Base-by-base conservation (phyloP, 2,329 filamentous ascomycete species). In the Colletotrichum sp. region DNA sequence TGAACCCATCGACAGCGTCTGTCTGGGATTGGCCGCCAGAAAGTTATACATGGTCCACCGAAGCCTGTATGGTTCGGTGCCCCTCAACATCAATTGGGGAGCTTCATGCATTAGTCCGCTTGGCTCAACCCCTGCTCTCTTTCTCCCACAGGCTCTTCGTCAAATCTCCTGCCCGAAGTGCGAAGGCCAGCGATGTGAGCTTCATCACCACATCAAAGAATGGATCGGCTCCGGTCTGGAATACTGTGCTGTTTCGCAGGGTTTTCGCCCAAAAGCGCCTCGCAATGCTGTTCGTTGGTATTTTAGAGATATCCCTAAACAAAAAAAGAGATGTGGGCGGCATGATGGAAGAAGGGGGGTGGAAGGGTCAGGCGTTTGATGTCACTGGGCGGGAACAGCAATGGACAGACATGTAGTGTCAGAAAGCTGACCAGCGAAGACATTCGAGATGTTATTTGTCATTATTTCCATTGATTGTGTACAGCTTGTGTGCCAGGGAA, bases 401-500 rank as follows among this genome's bases (percentile, higher is more conserved):
- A n/a, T 44, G 1, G 8, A 44, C 5, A 44, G 36, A 44, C 9
- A n/a, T 6, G 8, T 5, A n/a, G 39, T n/a, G 2, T 4, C 39
- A 44, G 19, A 44, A 19, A 44, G 1, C 8, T 44, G 5, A 0
- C 8, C 9, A 9, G 39, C 39, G 3, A 44, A n/a, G 5, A 2
- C 39, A n/a, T 49, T 49, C 19, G 19, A 1, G 5, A 49, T 22
- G 1, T 12, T 12, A 7, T 22, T 12, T 19, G 9, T 49, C 19
- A 22, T 22, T 4, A 6, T 49, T 49, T 12, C 1, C 19, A n/a
- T n/a, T 22, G 19, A 2, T 6, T n/a, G 22, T 22, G 2, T 22
- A 3, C 11, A 49, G 0, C 11, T 19, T 49, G 2, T n/a, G 0
- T 49, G 3, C 12, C n/a, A 49, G 44, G 0, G 8, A 2, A 2